These are phyloP conservation scores for Botrytis cinerea DNA, from an alignment of 2,329 filamentous ascomycete genomes.

Conservation along the genomic window DNA sequence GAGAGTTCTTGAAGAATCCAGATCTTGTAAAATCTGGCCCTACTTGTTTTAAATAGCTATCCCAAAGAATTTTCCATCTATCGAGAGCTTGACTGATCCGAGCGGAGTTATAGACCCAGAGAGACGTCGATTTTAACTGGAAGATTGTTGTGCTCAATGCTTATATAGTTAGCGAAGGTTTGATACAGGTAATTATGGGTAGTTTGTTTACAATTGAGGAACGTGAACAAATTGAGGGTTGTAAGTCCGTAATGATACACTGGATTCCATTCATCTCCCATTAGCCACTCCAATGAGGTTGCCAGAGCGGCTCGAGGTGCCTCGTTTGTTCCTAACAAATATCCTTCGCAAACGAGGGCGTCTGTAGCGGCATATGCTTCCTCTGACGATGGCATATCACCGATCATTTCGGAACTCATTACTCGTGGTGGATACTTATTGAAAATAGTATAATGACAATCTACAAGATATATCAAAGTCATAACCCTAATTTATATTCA, in stretches of 20 bases:
- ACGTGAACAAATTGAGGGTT: neutral
- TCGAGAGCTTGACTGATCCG: neutral
- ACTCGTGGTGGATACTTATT: neutral
- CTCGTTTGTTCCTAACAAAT: slow-evolving; percentile 8
- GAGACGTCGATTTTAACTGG: neutral
- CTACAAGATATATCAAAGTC: slow-evolving; percentile 8
- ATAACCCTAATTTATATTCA: slow-evolving; percentile 1
- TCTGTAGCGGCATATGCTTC: slow-evolving; percentile 16
- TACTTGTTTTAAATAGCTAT: neutral
- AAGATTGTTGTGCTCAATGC: neutral
- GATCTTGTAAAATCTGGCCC: neutral
- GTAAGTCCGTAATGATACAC: neutral
- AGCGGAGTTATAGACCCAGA: slow-evolving; percentile 1
- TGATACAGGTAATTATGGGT: neutral
- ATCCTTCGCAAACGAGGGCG: slow-evolving; percentile 10
- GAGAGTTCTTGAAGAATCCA: slow-evolving; percentile 13
- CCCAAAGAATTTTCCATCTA: slow-evolving; percentile 16
- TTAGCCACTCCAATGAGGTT: slow-evolving; percentile 1
- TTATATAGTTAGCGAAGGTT: neutral
- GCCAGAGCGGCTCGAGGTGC: neutral
- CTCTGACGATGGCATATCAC: slow-evolving; percentile 15
- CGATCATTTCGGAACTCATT: neutral
- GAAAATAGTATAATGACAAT: neutral
- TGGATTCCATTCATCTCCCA: slow-evolving; percentile 10
- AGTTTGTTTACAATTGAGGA: neutral